Evolutionary conservation across 2,329 filamentous ascomycete genomes (phyloP).

Genomic region (Alternaria longipes): DNA sequence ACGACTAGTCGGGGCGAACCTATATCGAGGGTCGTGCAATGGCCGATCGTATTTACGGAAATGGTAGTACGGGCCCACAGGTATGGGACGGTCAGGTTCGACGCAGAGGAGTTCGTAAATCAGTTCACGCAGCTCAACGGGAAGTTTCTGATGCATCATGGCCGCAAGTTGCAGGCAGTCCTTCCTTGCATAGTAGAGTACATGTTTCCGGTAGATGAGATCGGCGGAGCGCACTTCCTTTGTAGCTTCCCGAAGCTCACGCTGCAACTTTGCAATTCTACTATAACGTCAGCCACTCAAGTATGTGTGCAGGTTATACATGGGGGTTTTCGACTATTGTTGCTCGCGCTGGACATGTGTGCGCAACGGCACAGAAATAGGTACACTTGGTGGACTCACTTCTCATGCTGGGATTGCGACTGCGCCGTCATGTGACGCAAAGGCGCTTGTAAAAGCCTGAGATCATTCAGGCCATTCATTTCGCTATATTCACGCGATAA

Average conservation of each 20-base stretch:
- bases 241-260: conserved; percentile 5
- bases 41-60: conserved; percentile 25
- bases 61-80: conserved; percentile 36
- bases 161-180: conserved; percentile 25
- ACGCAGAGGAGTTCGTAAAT: conserved; percentile 35
- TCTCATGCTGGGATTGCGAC: conserved; percentile 1
- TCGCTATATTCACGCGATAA: not conserved
- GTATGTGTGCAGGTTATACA: not conserved
- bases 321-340: not conserved
- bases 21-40: not conserved
- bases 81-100: conserved; percentile 29
- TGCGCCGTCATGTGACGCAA: conserved; percentile 4
- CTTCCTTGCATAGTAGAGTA: conserved; percentile 17
- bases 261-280: conserved; percentile 10
- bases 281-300: not conserved
- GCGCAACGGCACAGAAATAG: not conserved
- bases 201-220: not conserved
- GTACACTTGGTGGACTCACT: conserved; percentile 3
- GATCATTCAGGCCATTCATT: conserved; percentile 4
- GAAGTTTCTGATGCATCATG: conserved; percentile 33
- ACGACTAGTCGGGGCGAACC: not conserved
- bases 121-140: conserved; percentile 29
- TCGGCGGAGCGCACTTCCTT: not conserved
- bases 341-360: not conserved
- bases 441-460: conserved; percentile 1